These are phyloP conservation scores for Spathaspora gorwiae DNA, from an alignment of 805 yeast genomes.

Conservation along the genomic window DNA sequence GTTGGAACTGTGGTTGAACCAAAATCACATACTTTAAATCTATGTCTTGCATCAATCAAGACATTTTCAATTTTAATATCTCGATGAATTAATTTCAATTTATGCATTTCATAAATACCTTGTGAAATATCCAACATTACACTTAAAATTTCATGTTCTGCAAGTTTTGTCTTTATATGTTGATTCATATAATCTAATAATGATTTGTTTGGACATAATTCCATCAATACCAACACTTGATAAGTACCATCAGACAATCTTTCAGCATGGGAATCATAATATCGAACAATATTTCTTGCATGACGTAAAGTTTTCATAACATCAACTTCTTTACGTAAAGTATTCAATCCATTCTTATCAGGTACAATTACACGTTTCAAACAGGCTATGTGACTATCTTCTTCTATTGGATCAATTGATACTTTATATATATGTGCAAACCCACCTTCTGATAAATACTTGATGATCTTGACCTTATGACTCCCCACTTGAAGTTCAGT, in stretches of 20 bases:
- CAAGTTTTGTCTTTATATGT: conserved; percentile 70
- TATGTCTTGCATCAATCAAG: conserved; percentile 62
- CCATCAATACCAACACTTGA: conserved; percentile 91
- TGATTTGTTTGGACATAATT: conserved; percentile 81
- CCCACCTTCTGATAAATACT: conserved; percentile 53
- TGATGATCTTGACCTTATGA: conserved; percentile 31
- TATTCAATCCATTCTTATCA: conserved; percentile 62
- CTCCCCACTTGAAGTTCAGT: conserved; percentile 37
- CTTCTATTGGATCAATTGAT: conserved; percentile 44
- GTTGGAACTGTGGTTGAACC: conserved; percentile 76
- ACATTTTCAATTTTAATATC: conserved; percentile 96
- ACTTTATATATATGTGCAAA: conserved; percentile 78
- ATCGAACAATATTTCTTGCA: conserved; percentile 58
- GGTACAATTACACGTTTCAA: conserved; percentile 71
- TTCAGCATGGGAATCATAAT: conserved; percentile 75
- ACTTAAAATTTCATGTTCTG: conserved; percentile 70
- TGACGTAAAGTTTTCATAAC: conserved; percentile 64
- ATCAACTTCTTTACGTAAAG: conserved; percentile 69
- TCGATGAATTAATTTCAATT: conserved; percentile 73
- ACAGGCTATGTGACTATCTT: conserved; percentile 52
- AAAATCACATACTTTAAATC: conserved; percentile 86
- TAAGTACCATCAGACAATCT: conserved; percentile 50
- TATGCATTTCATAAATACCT: conserved; percentile 86
- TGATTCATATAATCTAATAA: conserved; percentile 89
- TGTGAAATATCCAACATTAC: conserved; percentile 78